phyloP scores from a whole-genome alignment of 768 basidiomycete species.

The Naganishia vaughanmartiniae region DNA sequence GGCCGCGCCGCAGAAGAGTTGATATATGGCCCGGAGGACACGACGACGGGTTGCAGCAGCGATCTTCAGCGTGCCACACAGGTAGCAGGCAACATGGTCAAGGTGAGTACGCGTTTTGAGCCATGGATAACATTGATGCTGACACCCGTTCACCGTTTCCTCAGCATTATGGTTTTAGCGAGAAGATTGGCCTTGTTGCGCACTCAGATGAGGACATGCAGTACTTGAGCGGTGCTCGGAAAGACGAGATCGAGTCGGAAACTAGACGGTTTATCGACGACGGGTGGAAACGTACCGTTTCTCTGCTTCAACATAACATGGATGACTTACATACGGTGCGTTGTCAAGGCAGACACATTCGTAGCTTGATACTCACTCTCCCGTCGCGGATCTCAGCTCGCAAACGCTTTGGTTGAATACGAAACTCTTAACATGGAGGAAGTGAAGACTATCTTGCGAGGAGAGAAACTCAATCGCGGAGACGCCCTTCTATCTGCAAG shows the following conservation, averaged over 20 bases:
- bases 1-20: constrained; percentile 93
- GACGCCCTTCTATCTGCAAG: constrained; percentile 16
- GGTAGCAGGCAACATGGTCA: constrained; percentile 82
- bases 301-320: constrained; percentile 65
- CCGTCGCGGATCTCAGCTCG: constrained; percentile 60
- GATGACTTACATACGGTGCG: constrained; percentile 67
- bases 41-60: constrained; percentile 87
- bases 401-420: constrained; percentile 86
- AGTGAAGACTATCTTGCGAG: constrained; percentile 78
- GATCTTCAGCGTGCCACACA: constrained; percentile 78
- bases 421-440: constrained; percentile 87
- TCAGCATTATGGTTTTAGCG: constrained; percentile 52
- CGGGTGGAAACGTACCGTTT: constrained; percentile 66
- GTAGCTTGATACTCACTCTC: neutral
- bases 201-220: constrained; percentile 72
- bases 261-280: constrained; percentile 72
- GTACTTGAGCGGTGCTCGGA: constrained; percentile 69
- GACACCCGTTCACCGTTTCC: neutral
- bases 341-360: constrained; percentile 18
- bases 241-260: constrained; percentile 83
- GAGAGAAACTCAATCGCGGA: constrained; percentile 58
- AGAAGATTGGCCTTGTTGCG: constrained; percentile 65
- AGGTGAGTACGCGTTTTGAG: constrained; percentile 58
- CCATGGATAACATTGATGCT: neutral
- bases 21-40: constrained; percentile 81